phyloP scores from a whole-genome alignment of 305 asterid species.

The Rubia balearica region DNA sequence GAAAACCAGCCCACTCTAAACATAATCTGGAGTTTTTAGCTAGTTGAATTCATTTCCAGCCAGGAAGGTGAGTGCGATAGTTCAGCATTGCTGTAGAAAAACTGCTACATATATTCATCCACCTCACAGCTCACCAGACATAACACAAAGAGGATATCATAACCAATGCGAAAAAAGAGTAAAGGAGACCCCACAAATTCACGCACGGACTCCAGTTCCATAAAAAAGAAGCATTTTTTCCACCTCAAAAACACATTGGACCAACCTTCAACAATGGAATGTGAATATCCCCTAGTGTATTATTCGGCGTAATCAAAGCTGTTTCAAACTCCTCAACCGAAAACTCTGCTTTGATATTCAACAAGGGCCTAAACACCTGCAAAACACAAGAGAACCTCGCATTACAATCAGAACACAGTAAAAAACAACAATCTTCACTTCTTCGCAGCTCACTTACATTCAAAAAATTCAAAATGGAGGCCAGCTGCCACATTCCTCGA shows the following conservation, averaged over 20 bases:
- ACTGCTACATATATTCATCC: neutral
- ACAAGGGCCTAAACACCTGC: constrained; percentile 82
- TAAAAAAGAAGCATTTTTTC: neutral
- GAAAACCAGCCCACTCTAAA: neutral
- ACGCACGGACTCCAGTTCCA: constrained; percentile 12
- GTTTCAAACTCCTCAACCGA: constrained; percentile 97
- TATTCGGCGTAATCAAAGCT: constrained; percentile 74
- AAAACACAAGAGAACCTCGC: constrained; percentile 22
- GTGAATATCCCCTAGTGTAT: constrained; percentile 80
- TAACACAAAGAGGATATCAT: constrained; percentile 5
- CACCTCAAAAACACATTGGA: constrained; percentile 14
- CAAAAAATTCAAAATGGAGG: constrained; percentile 87
- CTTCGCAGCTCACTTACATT: constrained; percentile 50
- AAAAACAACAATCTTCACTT: constrained; percentile 2
- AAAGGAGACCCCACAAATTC: constrained; percentile 5
- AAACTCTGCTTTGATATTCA: constrained; percentile 86
- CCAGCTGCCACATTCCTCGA: constrained; percentile 97
- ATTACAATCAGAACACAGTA: constrained; percentile 12
- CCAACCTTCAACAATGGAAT: constrained; percentile 92
- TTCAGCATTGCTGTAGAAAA: neutral
- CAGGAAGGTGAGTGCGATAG: neutral
- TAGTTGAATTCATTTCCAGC: neutral
- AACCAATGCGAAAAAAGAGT: neutral
- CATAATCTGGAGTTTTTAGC: neutral
- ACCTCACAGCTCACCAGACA: neutral